These are phyloP conservation scores for Russula vinacea DNA, from an alignment of 768 basidiomycete species.

Conservation along the genomic window DNA sequence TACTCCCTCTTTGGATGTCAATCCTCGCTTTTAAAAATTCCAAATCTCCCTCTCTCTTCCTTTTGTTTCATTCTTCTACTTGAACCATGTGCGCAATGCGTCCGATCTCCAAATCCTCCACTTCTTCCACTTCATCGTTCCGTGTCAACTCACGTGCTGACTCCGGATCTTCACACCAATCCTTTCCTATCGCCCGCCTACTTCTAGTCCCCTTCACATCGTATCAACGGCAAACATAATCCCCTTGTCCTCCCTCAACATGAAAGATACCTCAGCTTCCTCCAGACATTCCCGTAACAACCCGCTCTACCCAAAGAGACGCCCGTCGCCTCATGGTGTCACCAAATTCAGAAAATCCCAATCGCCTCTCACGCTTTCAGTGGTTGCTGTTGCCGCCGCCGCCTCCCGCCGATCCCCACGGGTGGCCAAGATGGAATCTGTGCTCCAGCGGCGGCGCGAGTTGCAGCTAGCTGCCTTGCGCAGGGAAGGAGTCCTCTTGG, in stretches of 20 bases:
- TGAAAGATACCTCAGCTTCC: constrained; percentile 75
- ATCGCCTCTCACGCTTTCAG: constrained; percentile 44
- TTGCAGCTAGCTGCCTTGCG: constrained; percentile 66
- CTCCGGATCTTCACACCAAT: constrained; percentile 20
- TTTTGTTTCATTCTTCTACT: background rate
- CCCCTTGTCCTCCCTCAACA: constrained; percentile 43
- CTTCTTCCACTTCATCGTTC: constrained; percentile 5
- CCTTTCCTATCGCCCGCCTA: constrained; percentile 28
- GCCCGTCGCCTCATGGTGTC: constrained; percentile 78
- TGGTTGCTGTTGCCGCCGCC: constrained; percentile 41
- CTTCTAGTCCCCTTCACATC: constrained; percentile 33
- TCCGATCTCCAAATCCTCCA: constrained; percentile 5
- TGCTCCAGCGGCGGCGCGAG: constrained; percentile 66
- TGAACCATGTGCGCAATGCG: constrained; percentile 1
- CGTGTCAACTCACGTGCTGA: constrained; percentile 22
- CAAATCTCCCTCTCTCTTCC: background rate
- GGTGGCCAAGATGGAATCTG: constrained; percentile 55
- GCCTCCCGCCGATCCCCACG: constrained; percentile 60
- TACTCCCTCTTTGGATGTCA: constrained; percentile 17
- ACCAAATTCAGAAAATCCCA: constrained; percentile 56
- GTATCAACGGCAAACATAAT: constrained; percentile 44
- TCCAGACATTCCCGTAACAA: constrained; percentile 60
- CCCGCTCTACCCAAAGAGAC: constrained; percentile 77
- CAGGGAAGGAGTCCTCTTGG: constrained; percentile 72
- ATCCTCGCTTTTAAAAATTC: constrained; percentile 8